These are phyloP conservation scores for Neurospora sp. DNA, from an alignment of 495 filamentous ascomycete genomes.

Conservation along the genomic window DNA sequence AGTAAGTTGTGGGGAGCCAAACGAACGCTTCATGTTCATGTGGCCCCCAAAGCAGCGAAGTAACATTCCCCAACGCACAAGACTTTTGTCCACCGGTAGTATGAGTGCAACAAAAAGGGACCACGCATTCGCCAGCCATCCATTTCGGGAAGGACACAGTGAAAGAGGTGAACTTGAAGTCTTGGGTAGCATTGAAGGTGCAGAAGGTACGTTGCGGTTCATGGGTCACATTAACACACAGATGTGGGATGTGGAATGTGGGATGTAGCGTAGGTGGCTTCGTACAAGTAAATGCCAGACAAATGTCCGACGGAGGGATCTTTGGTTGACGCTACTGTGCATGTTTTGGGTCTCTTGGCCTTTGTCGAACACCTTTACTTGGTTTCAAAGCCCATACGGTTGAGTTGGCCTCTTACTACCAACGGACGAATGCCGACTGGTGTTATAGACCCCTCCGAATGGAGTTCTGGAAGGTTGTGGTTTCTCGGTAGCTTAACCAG, in stretches of 20 bases:
- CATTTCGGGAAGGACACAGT: neutral
- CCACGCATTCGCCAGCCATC: neutral
- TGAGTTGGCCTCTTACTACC: neutral
- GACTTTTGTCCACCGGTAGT: neutral
- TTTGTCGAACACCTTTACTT: neutral
- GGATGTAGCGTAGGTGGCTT: neutral
- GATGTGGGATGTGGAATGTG: neutral
- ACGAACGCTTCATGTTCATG: neutral
- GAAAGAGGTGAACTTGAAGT: neutral
- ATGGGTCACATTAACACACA: neutral
- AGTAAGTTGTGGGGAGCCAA: neutral
- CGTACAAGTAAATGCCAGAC: neutral
- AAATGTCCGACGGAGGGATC: neutral
- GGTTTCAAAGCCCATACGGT: neutral
- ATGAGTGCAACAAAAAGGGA: neutral
- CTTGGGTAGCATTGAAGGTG: neutral
- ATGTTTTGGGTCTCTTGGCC: neutral
- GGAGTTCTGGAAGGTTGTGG: neutral
- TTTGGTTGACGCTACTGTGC: neutral
- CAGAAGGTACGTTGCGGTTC: neutral
- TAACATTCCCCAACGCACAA: neutral
- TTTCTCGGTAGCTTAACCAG: neutral
- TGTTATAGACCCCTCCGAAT: neutral
- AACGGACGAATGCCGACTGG: neutral
- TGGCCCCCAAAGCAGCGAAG: neutral